Evolutionary conservation across 768 basidiomycete species (phyloP).

Genomic region (Pholiota molesta): DNA sequence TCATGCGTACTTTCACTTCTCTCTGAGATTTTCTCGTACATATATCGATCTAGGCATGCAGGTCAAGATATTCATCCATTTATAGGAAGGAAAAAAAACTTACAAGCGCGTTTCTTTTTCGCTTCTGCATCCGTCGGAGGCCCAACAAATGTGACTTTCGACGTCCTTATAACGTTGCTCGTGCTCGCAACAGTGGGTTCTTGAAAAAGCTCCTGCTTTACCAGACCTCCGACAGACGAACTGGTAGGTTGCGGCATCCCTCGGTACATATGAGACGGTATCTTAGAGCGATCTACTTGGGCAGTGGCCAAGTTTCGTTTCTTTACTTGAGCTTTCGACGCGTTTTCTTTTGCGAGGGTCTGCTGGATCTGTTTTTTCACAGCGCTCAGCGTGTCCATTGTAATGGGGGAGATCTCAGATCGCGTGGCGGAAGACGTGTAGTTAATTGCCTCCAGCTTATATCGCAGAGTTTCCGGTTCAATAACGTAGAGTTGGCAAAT

Average conservation of each 20-base stretch:
- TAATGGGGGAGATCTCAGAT: conserved; percentile 41
- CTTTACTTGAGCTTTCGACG: conserved; percentile 35
- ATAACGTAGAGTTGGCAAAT: conserved; percentile 68
- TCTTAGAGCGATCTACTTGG: conserved; percentile 38
- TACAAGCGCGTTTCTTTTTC: conserved; percentile 58
- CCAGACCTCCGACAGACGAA: conserved; percentile 20
- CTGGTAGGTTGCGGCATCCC: conserved; percentile 20
- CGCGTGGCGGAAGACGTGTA: conserved; percentile 36
- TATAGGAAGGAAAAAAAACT: conserved; percentile 27
- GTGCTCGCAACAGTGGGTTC: conserved; percentile 31
- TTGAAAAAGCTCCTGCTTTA: conserved; percentile 40
- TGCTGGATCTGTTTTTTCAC: conserved; percentile 55
- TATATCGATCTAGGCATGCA: conserved; percentile 70
- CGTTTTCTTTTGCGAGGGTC: conserved; percentile 37
- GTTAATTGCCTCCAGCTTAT: conserved; percentile 69
- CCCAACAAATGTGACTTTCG: conserved; percentile 41
- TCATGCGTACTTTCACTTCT: conserved; percentile 70
- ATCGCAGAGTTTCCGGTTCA: conserved; percentile 54
- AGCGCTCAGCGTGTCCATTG: conserved; percentile 50
- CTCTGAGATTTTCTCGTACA: conserved; percentile 90
- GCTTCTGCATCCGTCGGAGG: conserved; percentile 39
- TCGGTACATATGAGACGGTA: conserved; percentile 31
- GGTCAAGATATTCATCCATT: not conserved
- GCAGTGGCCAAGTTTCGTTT: conserved; percentile 28
- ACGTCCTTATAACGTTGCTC: conserved; percentile 9